A percentile compares a stretch with the other conserved stretches of the same genome.
Conservation (phyloP, 2,329 filamentous ascomycete genomes). For the Amesomyces nigricolor region DNA sequence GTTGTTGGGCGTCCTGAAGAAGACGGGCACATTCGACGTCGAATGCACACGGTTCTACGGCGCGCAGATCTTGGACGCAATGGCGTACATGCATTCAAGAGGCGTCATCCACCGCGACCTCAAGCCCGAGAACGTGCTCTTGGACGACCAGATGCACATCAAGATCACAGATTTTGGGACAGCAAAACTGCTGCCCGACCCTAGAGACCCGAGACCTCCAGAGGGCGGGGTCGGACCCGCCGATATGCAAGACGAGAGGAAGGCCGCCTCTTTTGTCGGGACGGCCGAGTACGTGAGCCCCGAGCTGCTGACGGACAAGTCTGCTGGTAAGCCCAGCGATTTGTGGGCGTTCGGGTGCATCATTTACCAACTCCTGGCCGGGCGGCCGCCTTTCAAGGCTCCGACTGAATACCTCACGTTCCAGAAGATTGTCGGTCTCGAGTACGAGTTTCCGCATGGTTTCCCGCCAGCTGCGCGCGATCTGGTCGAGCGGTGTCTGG, state of each 20-base stretch:
- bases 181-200: slow-evolving; percentile 77
- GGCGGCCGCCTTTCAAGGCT: slow-evolving; percentile 94
- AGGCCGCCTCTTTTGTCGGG: slow-evolving; percentile 91
- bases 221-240: slow-evolving; percentile 36
- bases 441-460: slow-evolving; percentile 86
- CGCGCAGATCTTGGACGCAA: slow-evolving; percentile 90
- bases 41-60: slow-evolving; percentile 94
- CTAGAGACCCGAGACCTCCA: slow-evolving; percentile 42
- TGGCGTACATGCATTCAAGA: slow-evolving; percentile 95
- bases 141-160: slow-evolving; percentile 94
- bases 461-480: slow-evolving; percentile 85
- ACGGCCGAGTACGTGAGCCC: slow-evolving; percentile 98
- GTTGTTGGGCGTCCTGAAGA: slow-evolving; percentile 85
- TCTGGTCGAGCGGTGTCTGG: slow-evolving; percentile 81
- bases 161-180: slow-evolving; percentile 99
- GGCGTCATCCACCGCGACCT: slow-evolving; percentile 95
- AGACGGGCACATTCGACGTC: slow-evolving; percentile 87
- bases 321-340: slow-evolving; percentile 94
- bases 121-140: slow-evolving; percentile 92
- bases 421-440: slow-evolving; percentile 91
- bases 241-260: slow-evolving; percentile 50
- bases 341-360: slow-evolving; percentile 99
- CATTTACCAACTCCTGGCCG: slow-evolving; percentile 90
- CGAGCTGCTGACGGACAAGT: slow-evolving; percentile 93
- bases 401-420: slow-evolving; percentile 95